Evolutionary conservation across 768 basidiomycete species (phyloP).

Genomic region (Suillus brevipes): DNA sequence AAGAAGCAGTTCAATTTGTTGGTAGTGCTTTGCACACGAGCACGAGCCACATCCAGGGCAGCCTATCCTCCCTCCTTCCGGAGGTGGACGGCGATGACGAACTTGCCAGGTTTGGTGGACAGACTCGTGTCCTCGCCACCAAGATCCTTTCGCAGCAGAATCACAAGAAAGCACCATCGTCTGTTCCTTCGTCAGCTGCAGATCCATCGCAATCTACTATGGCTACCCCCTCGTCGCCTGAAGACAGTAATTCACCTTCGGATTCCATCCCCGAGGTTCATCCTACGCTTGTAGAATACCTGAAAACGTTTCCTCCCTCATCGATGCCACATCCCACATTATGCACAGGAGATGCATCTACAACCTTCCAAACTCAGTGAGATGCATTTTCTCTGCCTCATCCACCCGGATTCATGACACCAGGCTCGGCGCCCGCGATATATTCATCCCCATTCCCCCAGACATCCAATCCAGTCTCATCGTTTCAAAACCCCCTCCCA

Average conservation of each 20-base stretch:
- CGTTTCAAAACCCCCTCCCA: conserved; percentile 19
- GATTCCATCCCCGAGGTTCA: conserved; percentile 47
- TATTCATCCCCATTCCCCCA: neutral
- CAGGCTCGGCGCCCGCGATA: conserved; percentile 7
- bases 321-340: conserved; percentile 19
- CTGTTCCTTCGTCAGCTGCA: conserved; percentile 13
- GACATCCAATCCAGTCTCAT: conserved; percentile 5
- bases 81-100: conserved; percentile 56
- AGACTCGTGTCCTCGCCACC: conserved; percentile 65
- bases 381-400: conserved; percentile 5
- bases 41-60: conserved; percentile 17
- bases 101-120: conserved; percentile 69
- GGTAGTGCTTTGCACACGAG: too few species aligned
- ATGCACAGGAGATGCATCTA: neutral
- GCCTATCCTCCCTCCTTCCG: conserved; percentile 32
- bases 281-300: conserved; percentile 64
- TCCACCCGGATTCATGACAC: conserved; percentile 12
- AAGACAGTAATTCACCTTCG: conserved; percentile 25
- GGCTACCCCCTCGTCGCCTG: conserved; percentile 29
- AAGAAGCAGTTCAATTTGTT: too few species aligned
- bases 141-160: conserved; percentile 44
- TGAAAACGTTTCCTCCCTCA: conserved; percentile 42
- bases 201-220: conserved; percentile 17
- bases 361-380: conserved; percentile 17
- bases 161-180: conserved; percentile 28